A percentile compares a stretch with the other conserved stretches of the same genome.
phyloP scores from a whole-genome alignment of 345 rosid species.

The Hibiscus tridactylites region DNA sequence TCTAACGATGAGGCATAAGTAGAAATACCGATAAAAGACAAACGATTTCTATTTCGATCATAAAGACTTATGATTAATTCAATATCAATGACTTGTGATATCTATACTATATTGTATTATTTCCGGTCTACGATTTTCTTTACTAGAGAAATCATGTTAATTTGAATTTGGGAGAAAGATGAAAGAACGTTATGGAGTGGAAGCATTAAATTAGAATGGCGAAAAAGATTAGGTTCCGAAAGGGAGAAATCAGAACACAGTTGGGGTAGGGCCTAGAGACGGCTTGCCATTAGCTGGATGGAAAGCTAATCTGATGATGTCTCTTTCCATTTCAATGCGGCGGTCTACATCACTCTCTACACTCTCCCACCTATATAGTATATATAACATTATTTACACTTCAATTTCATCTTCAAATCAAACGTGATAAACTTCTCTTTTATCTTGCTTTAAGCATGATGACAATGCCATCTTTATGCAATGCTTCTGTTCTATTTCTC shows the following conservation, averaged over 20 bases:
- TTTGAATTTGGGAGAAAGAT: not conserved
- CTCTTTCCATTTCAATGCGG: constrained; percentile 28
- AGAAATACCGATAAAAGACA: too few relatives aligned
- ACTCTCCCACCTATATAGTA: constrained; percentile 18
- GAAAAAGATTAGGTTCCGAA: not conserved
- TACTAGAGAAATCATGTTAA: too few relatives aligned
- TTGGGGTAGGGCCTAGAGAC: constrained; percentile 29
- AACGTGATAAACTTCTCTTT: not conserved
- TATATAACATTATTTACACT: not conserved
- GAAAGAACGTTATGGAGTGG: not conserved
- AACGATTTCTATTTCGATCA: too few relatives aligned
- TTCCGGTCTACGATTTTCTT: too few relatives aligned
- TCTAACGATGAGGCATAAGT: too few relatives aligned
- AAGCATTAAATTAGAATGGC: not conserved
- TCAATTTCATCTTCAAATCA: constrained; percentile 16
- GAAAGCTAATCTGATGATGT: constrained; percentile 39
- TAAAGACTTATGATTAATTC: too few relatives aligned
- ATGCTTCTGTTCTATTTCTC: constrained; percentile 12
- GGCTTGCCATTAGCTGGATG: constrained; percentile 72
- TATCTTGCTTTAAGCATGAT: not conserved
- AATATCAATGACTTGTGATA: too few relatives aligned
- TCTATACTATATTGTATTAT: too few relatives aligned
- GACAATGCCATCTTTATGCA: constrained; percentile 12
- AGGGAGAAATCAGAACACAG: not conserved
- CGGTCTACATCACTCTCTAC: constrained; percentile 22